Evolutionary conservation across 257 asterid genomes (phyloP), one percentile per base, ranked within the genome.

Genomic region (Nicotiana tabacum): DNA sequence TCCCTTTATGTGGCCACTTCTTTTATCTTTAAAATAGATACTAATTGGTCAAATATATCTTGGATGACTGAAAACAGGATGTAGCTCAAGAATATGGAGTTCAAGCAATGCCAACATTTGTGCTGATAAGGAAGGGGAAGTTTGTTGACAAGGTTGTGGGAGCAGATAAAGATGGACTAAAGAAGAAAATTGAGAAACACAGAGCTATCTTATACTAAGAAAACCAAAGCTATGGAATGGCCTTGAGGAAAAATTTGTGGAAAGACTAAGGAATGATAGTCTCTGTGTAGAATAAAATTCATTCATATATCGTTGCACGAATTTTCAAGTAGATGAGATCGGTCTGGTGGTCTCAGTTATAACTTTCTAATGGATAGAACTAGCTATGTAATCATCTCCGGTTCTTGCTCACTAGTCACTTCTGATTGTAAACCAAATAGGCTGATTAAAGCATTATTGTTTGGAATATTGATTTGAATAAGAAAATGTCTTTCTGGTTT

Each of bases 21-120:
- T 67, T 46, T 43, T 16, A 72, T 27, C 5, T 13, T 66, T 17
- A 1, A 18, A 53, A 5, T 9, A 35, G 29, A 77, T 83, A 30
- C 39, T 65, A 32, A 48, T 81, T 56, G 10, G 5, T 58, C 65
- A n/a, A 17, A 35, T 62, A 21, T 21, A 21, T 21, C 37, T 7
- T 46, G 29, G n/a, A 81, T 81, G 53, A 3, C 6, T 77, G 27
- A 17, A 37, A 82, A 82, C 89, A 92, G 98, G 95, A 82, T 43
- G 92, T 92, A 57, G 95, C 95, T 61, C 74, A 87, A 56, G 91
- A 88, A 81, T 94, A 83, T 48, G 91, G 81, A 51, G 97, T 91
- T 35, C 87, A 87, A 30, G 92, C 87, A 74, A 86, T 91, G 97
- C 95, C 96, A 43, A 90, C 95, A n/a, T 91, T 91, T 86, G 33